phyloP scores from a whole-genome alignment of 768 basidiomycete species.

The Mycena belliarum region DNA sequence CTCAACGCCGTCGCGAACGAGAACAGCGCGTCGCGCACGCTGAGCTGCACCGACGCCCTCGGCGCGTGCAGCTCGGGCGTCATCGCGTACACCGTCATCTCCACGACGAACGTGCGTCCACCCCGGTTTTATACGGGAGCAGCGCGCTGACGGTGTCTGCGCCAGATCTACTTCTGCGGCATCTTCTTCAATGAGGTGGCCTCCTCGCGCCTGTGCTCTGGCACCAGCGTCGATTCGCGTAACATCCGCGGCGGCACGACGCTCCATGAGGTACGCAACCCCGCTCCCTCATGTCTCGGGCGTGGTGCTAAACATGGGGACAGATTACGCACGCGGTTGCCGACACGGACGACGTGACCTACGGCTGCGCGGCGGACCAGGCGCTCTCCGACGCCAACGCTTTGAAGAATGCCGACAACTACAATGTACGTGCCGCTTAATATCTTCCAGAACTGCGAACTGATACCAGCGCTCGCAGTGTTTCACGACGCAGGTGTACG shows the following conservation, averaged over 20 bases:
- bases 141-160: neutral
- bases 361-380: slow-evolving; percentile 44
- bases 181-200: slow-evolving; percentile 50
- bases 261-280: slow-evolving; percentile 40
- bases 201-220: slow-evolving; percentile 39
- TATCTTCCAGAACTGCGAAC: neutral
- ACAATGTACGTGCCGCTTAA: slow-evolving; percentile 37
- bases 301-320: neutral
- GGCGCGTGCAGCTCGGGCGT: slow-evolving; percentile 39
- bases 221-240: slow-evolving; percentile 44
- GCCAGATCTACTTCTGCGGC: slow-evolving; percentile 48
- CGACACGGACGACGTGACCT: slow-evolving; percentile 41
- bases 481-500: slow-evolving; percentile 48
- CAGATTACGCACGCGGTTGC: slow-evolving; percentile 45
- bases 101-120: slow-evolving; percentile 42
- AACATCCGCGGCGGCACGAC: slow-evolving; percentile 49
- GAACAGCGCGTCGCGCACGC: slow-evolving; percentile 40
- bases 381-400: slow-evolving; percentile 35
- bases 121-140: neutral
- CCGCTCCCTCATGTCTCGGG: neutral
- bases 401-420: slow-evolving; percentile 46
- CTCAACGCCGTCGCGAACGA: slow-evolving; percentile 42
- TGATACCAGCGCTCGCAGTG: slow-evolving; percentile 28
- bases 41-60: slow-evolving; percentile 44
- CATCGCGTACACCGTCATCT: slow-evolving; percentile 46